Base-by-base conservation (phyloP, 176 grass and related monocot genomes). In the Raddia guianensis region DNA sequence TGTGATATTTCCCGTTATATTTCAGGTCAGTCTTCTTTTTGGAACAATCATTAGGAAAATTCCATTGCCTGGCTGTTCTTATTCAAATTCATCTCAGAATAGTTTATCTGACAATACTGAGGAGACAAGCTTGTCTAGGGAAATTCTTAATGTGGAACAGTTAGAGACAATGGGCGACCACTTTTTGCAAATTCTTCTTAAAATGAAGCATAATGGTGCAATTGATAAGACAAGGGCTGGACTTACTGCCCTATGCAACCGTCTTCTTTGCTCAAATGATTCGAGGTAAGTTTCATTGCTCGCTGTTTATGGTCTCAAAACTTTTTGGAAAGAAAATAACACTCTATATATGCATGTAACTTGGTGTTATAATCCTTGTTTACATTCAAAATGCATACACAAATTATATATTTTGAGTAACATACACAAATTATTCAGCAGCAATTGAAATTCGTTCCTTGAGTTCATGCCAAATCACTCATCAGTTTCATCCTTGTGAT, bases 131-230 rank as follows among this genome's bases (percentile, higher is more conserved):
- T 56, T 65, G 52, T 68, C 77, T 67, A 73, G 68, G 49, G 84
- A 92, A 61, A 77, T 95, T 80, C 95, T 98, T 70, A 90, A 93
- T 84, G 84, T 93, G 49, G 88, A 66, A 72, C 92, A 98, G 68
- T 87, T 98, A 78, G 88, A 98, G 84, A 91, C 57, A 18, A 95
- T 95, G 86, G 92, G 92, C 40, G 73, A 93, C 63, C 95, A 98
- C 86, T 98, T 98, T 80, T 87, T 98, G 75, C 92, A 93, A 79
- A 86, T 98, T 92, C 95, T 98, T 93, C 90, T 95, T 68, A 98
- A 98, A 95, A 93, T 98, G 95, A 98, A 98, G 88, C 95, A 98
- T 73, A 98, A 98, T 81, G 95, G 92, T 64, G 95, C 95, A 87
- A 98, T 98, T 68, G 95, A 98, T 87, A 98, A 98, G 86, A 95